phyloP scores from a whole-genome alignment of 495 filamentous ascomycete genomes.

The Platismatia glauca region DNA sequence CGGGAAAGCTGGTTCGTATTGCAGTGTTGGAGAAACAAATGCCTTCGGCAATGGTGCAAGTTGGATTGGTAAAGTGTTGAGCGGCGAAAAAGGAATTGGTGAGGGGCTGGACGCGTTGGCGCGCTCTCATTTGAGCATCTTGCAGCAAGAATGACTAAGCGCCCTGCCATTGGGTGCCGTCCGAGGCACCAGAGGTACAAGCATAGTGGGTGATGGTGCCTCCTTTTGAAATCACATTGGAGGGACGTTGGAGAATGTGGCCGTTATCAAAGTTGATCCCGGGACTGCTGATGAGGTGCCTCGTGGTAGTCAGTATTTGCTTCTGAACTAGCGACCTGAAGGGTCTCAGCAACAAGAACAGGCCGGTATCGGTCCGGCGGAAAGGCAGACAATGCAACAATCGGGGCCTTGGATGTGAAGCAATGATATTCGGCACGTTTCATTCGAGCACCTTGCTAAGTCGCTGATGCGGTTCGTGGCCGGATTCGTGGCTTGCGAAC shows the following conservation, averaged over 20 bases:
- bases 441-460: not conserved
- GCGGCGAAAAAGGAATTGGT: not conserved
- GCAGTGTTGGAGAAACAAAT: not conserved
- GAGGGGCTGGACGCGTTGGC: not conserved
- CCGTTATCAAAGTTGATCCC: not conserved
- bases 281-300: not conserved
- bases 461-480: not conserved
- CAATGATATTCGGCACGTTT: not conserved
- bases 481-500: not conserved
- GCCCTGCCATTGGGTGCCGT: not conserved
- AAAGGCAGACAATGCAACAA: not conserved
- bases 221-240: not conserved
- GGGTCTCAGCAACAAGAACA: not conserved
- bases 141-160: conserved; percentile 1
- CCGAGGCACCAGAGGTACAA: not conserved
- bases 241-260: not conserved
- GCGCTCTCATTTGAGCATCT: not conserved
- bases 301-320: not conserved
- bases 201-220: not conserved
- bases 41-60: not conserved
- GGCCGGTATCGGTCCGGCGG: not conserved
- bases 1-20: not conserved
- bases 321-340: not conserved
- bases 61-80: not conserved
- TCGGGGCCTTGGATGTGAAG: not conserved